phyloP scores from a whole-genome alignment of 306 rosid species.

The Rubus idaeus region DNA sequence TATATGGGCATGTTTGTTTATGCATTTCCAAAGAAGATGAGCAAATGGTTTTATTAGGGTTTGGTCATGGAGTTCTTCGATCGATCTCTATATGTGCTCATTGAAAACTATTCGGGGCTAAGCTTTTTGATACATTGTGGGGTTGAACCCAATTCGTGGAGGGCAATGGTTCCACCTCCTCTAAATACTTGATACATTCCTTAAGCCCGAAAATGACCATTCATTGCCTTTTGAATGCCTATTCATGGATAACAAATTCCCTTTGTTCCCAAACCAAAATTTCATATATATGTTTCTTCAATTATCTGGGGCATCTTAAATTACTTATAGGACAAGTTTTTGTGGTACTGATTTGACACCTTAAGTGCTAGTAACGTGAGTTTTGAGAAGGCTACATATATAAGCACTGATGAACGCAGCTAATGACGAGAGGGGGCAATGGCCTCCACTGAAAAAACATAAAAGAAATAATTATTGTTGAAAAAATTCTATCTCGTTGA shows the following conservation, averaged over 20 bases:
- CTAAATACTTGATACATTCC: slow-evolving; percentile 20
- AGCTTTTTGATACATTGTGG: slow-evolving; percentile 24
- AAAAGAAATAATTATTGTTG: no score
- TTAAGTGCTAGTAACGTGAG: not conserved
- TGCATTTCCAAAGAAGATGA: slow-evolving; percentile 8
- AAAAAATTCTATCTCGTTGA: no score
- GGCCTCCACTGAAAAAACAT: no score
- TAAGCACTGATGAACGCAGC: no score
- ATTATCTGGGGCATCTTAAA: not conserved
- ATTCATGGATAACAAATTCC: slow-evolving; percentile 28
- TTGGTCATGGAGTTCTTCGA: slow-evolving; percentile 14
- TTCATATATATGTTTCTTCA: slow-evolving; percentile 29
- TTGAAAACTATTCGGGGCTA: slow-evolving; percentile 29
- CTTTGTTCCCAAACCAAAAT: slow-evolving; percentile 36
- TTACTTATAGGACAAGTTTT: not conserved
- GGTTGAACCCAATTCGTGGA: slow-evolving; percentile 33
- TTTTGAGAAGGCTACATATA: no score
- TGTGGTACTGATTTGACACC: not conserved
- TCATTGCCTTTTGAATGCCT: not conserved
- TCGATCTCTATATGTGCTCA: slow-evolving; percentile 17
- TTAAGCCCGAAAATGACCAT: slow-evolving; percentile 34
- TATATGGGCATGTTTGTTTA: not conserved
- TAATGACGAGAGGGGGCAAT: no score
- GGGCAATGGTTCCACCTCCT: slow-evolving; percentile 32
- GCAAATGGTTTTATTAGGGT: slow-evolving; percentile 5